Conservation (phyloP, 805 yeast genomes). For the Candida cerambycidarum region DNA sequence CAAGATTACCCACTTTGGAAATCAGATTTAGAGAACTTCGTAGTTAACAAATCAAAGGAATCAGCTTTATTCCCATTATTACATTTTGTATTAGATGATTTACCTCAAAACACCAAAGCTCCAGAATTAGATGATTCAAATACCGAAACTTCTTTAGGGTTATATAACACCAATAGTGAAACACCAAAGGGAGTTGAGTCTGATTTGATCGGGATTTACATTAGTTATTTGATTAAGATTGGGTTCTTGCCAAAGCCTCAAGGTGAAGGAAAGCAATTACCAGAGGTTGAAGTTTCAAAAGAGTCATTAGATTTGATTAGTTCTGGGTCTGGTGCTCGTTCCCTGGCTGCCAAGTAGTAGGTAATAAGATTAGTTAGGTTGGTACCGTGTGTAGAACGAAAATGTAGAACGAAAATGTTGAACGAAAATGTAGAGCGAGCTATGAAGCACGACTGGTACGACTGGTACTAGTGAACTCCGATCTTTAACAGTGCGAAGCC, state of each 20-base stretch:
- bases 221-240: slow-evolving; percentile 74
- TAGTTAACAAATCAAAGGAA: slow-evolving; percentile 70
- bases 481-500: neutral
- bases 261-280: slow-evolving; percentile 46
- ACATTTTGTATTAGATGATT: slow-evolving; percentile 90
- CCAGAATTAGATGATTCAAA: slow-evolving; percentile 92
- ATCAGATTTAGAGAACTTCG: slow-evolving; percentile 68
- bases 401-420: too few species aligned
- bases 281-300: slow-evolving; percentile 53
- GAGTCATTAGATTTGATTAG: slow-evolving; percentile 57
- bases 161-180: slow-evolving; percentile 52
- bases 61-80: slow-evolving; percentile 89
- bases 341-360: slow-evolving; percentile 53
- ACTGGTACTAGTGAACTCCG: too few species aligned
- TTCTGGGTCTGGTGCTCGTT: slow-evolving; percentile 75
- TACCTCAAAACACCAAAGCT: slow-evolving; percentile 89
- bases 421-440: too few species aligned
- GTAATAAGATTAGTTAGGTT: too few species aligned
- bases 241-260: slow-evolving; percentile 77
- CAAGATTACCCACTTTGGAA: slow-evolving; percentile 82
- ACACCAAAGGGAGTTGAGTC: slow-evolving; percentile 74
- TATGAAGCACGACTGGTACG: too few species aligned
- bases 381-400: too few species aligned
- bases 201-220: slow-evolving; percentile 68
- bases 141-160: slow-evolving; percentile 61